phyloP scores from a whole-genome alignment of 2,329 filamentous ascomycete genomes.

The Phoma herbarum region DNA sequence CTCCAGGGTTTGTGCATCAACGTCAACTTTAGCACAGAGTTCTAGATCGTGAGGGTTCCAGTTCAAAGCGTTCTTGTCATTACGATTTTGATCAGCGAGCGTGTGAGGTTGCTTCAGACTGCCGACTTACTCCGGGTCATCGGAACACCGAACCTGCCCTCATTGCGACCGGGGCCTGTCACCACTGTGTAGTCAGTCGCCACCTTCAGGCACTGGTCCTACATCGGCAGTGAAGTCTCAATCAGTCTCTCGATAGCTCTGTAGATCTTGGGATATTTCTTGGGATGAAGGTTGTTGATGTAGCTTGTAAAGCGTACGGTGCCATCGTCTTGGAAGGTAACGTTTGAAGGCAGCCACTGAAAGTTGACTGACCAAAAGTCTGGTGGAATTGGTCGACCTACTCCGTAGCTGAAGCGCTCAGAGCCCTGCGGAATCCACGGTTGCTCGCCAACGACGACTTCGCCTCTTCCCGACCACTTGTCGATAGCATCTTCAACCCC shows the following conservation, averaged over 20 bases:
- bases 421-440: not conserved
- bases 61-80: not conserved
- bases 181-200: not conserved
- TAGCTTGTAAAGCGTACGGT: not conserved
- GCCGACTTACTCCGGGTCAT: not conserved
- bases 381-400: slow-evolving; percentile 20
- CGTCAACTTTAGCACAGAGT: not conserved
- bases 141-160: not conserved
- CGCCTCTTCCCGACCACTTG: slow-evolving; percentile 43
- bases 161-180: not conserved
- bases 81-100: not conserved
- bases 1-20: not conserved
- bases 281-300: not conserved
- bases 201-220: slow-evolving; percentile 1
- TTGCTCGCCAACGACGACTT: slow-evolving; percentile 25
- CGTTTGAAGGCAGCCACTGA: not conserved
- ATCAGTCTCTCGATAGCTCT: not conserved
- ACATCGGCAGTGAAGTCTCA: not conserved
- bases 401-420: slow-evolving; percentile 6
- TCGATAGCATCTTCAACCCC: slow-evolving; percentile 40
- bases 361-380: slow-evolving; percentile 9
- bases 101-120: not conserved
- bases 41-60: not conserved
- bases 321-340: not conserved
- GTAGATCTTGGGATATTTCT: not conserved